Evolutionary conservation across 2,329 filamentous ascomycete species (phyloP), one percentile per base, ranked within the genome.

Genomic region (Neospermospora avenae): DNA sequence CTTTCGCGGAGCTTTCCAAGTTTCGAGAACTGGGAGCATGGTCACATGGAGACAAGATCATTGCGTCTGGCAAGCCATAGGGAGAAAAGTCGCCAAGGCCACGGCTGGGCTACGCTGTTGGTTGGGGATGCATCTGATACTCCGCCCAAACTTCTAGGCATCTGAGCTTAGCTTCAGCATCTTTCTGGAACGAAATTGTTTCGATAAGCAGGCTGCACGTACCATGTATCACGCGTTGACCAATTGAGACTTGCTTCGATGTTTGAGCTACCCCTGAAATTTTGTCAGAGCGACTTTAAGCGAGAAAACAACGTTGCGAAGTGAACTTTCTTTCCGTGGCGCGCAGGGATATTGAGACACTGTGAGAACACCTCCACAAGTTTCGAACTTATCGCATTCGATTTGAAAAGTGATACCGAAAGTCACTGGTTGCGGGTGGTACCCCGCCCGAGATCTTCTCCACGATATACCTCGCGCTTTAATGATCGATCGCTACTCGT

Each of bases 91-190:
- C n/a, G 39, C 39, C 39, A 42, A 42, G 39, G 18, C 18, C 39
- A 42, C n/a, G 11, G n/a, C 20, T 42, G n/a, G 16, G 39, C 39
- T n/a, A 18, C n/a, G 11, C 5, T 20, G 39, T 42, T 18, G 11
- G 39, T 42, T 22, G 39, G 31, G 18, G 46, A 37, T n/a, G 28
- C n/a, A 37, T 20, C 4, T 37, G 46, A 37, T 51, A 51, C 46
- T 25, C 46, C 18, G 46, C 46, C 46, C 46, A 51, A 37, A 51
- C 46, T 37, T 51, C 28, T 51, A 35, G 45, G 46, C 28, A 51
- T 51, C 22, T 51, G 46, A 51, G 46, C 46, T 51, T 51, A 51
- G 35, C 28, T 51, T 8, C 5, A 51, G 25, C 31, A 34, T n/a
- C 3, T 35, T 18, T 51, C 18, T 51, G 46, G 28, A 51, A 51